Base-by-base conservation (phyloP, 1,139 yeast genomes). In the Taphrina wiesneri region DNA sequence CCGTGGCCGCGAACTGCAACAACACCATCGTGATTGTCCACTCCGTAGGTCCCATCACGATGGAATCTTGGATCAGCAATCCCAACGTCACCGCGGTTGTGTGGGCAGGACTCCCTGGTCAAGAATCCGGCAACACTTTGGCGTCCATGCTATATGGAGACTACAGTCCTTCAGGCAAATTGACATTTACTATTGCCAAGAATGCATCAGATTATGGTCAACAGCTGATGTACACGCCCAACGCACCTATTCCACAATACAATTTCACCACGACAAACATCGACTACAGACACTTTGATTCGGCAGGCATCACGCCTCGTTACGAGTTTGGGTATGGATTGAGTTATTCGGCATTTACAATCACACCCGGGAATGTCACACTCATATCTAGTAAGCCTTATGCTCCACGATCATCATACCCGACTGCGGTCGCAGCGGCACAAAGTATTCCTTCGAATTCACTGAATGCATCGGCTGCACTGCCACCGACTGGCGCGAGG, bases 291-390 rank as follows among this genome's bases (percentile, higher is more conserved):
- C 83, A 80, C 71, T 85, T 84, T 73, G 88, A 85, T 71, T 81
- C 83, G 72, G 79, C 82, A 69, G 80, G 81, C 68, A 82, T 84
- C 46, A 79, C 79, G 70, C 87, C 88, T 25, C 76, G 87, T 56
- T 86, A 75, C 74, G 87, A 83, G 69, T 85, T 85, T 75, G 89
- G 88, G 0, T 83, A 73, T 75, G 88, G 89, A 5, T 76, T 85
- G 67, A 83, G 86, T 1, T 85, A 83, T 72, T 79, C 87, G 0
- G 77, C 75, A 59, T 85, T 83, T 43, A 21, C 45, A 32, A 32
- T 51, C 19, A 32, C 57, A 7, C 21, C 61, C 15, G 66, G 65
- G 19, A 17, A 28, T 4, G 56, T 56, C 15, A 28, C 47, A 7
- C 26, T 21, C 4, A 60, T 54, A 15, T 39, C 56, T 13, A 54